Evolutionary conservation across 2,329 filamentous ascomycete genomes (phyloP).

Genomic region (Calcarisporium arbuscula): DNA sequence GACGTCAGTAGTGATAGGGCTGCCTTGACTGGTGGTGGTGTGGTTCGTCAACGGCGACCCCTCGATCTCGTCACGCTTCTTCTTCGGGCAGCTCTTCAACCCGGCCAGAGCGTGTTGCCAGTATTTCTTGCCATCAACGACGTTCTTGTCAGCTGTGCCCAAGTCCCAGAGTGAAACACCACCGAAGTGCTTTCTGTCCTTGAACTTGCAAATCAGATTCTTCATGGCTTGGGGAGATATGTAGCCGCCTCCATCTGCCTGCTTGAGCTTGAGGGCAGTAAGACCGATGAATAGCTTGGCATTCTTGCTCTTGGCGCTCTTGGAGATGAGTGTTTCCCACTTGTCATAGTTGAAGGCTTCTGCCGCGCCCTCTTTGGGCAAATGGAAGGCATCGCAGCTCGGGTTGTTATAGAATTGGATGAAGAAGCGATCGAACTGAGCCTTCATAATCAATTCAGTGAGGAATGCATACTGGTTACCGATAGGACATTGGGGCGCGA

Average conservation of each 20-base stretch:
- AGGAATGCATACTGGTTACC: slow-evolving; percentile 21
- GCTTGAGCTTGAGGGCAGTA: slow-evolving; percentile 21
- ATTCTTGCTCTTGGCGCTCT: slow-evolving; percentile 27
- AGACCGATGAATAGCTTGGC: slow-evolving; percentile 42
- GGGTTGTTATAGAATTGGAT: slow-evolving; percentile 46
- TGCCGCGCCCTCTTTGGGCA: slow-evolving; percentile 18
- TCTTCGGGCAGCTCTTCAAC: no score
- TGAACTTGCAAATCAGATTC: slow-evolving; percentile 32
- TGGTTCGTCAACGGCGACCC: no score
- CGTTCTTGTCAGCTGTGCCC: slow-evolving; percentile 25
- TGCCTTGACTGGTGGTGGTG: no score
- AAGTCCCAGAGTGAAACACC: slow-evolving; percentile 43
- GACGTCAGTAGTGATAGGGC: no score
- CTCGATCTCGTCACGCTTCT: no score
- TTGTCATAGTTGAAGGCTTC: slow-evolving; percentile 36
- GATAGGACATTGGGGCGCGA: slow-evolving; percentile 38
- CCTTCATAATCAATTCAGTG: slow-evolving; percentile 30
- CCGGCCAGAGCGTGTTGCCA: slow-evolving; percentile 30
- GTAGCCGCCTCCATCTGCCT: slow-evolving; percentile 25
- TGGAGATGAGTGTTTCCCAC: slow-evolving; percentile 30
- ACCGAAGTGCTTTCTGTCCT: slow-evolving; percentile 31
- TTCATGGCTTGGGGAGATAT: slow-evolving; percentile 25
- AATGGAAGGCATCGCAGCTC: slow-evolving; percentile 29
- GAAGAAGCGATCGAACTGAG: slow-evolving; percentile 36
- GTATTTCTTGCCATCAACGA: slow-evolving; percentile 27